A percentile compares a stretch with the other conserved stretches of the same genome.
Evolutionary conservation across 106 monocot genomes (phyloP).

Genomic region (Cymbidium sinense): DNA sequence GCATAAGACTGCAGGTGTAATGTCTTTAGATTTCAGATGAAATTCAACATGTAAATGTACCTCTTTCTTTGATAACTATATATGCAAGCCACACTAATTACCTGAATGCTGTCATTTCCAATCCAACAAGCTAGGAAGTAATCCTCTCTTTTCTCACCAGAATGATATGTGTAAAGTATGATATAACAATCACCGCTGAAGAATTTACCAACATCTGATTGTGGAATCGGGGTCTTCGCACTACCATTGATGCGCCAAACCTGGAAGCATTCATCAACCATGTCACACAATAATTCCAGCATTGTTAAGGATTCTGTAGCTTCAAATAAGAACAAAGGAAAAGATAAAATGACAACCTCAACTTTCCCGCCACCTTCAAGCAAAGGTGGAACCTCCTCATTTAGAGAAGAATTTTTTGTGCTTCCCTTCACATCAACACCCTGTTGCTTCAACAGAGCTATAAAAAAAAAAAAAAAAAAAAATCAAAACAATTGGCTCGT

Average conservation of each 20-base stretch:
- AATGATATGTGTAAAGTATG: conserved; percentile 83
- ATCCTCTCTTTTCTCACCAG: conserved; percentile 86
- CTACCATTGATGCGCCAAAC: conserved; percentile 81
- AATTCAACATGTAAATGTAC: not conserved
- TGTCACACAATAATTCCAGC: not conserved
- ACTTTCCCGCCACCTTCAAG: conserved; percentile 69
- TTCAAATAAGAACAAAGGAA: not conserved
- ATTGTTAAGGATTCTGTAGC: too few species aligned
- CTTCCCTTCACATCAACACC: conserved; percentile 81
- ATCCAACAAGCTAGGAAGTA: conserved; percentile 85
- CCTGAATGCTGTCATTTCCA: conserved; percentile 81
- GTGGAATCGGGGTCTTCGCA: conserved; percentile 65
- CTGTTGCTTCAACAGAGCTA: conserved; percentile 85
- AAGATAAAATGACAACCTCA: conserved; percentile 38
- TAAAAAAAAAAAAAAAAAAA: conserved; percentile 1
- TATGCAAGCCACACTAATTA: conserved; percentile 12
- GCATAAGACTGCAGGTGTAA: not conserved
- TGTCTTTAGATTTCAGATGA: not conserved
- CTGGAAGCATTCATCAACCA: conserved; percentile 13
- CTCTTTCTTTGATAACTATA: not conserved
- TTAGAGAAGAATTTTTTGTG: conserved; percentile 47
- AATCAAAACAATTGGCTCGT: not conserved
- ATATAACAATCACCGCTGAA: conserved; percentile 95
- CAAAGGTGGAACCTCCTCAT: conserved; percentile 79
- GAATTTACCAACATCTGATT: conserved; percentile 87